Evolutionary conservation across 805 yeast genomes (phyloP).

Genomic region (Ogataea nonfermentans): DNA sequence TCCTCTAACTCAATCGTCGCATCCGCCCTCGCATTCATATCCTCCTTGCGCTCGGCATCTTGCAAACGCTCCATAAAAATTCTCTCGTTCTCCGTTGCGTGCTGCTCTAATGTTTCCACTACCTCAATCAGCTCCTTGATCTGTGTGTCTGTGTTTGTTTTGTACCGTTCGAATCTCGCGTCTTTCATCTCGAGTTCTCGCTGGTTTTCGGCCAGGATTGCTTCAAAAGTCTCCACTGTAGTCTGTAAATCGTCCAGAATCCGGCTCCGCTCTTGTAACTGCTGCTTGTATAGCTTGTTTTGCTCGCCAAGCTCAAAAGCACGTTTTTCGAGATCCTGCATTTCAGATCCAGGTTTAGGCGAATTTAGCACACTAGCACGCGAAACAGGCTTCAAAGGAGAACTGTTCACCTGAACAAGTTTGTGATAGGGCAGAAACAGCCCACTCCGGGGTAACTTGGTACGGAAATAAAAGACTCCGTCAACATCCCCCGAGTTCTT

Average conservation of each 20-base stretch:
- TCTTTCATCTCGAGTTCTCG: constrained; percentile 44
- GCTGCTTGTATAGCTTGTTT: constrained; percentile 24
- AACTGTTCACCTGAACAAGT: constrained; percentile 27
- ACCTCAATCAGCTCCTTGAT: constrained; percentile 59
- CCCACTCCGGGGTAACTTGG: constrained; percentile 65
- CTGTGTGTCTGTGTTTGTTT: constrained; percentile 48
- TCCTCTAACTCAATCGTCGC: constrained; percentile 5
- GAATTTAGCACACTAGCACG: constrained; percentile 11
- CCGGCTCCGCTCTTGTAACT: constrained; percentile 42
- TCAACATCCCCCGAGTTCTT: constrained; percentile 83
- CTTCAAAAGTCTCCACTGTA: constrained; percentile 49
- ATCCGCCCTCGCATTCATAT: neutral
- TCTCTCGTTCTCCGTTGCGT: constrained; percentile 54
- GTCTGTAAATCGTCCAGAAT: constrained; percentile 47
- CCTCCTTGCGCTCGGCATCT: constrained; percentile 29
- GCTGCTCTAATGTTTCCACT: constrained; percentile 51
- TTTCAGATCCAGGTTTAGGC: constrained; percentile 5
- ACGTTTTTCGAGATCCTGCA: constrained; percentile 7
- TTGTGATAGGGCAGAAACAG: constrained; percentile 64
- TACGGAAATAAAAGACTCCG: constrained; percentile 68
- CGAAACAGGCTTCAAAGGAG: constrained; percentile 15
- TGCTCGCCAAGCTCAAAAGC: constrained; percentile 7
- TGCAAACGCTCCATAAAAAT: constrained; percentile 46
- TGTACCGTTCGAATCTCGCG: constrained; percentile 44
- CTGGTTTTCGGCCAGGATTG: constrained; percentile 47